phyloP scores from a whole-genome alignment of 345 rosid genomes.

The Hibiscus tridactylites region DNA sequence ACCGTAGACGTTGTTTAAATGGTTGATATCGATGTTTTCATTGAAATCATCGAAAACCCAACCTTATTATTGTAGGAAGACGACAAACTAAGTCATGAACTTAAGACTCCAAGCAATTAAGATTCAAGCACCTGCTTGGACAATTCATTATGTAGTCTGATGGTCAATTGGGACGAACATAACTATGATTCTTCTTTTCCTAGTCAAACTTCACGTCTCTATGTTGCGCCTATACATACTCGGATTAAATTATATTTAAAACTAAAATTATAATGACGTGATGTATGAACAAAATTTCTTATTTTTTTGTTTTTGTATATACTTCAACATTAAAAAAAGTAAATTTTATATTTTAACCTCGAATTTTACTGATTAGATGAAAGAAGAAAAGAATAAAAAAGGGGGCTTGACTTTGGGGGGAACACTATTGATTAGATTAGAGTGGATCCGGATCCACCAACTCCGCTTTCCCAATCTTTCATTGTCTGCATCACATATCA shows the following conservation, averaged over 20 bases:
- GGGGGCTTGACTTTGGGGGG: background rate
- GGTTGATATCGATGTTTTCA: slow-evolving; percentile 20
- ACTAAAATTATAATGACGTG: too few species aligned
- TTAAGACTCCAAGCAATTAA: background rate
- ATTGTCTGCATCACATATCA: slow-evolving; percentile 7
- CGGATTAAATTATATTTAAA: too few species aligned
- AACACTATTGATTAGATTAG: background rate
- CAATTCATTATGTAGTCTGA: slow-evolving; percentile 10
- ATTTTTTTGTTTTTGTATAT: too few species aligned
- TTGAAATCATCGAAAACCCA: slow-evolving; percentile 22
- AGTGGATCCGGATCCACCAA: slow-evolving; percentile 10
- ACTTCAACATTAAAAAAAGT: too few species aligned
- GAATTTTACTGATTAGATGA: too few species aligned
- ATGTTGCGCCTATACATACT: background rate
- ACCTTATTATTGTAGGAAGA: background rate
- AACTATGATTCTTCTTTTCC: background rate
- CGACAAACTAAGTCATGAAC: slow-evolving; percentile 10
- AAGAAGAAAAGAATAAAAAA: background rate
- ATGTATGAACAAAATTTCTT: too few species aligned
- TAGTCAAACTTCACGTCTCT: slow-evolving; percentile 7
- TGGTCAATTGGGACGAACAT: slow-evolving; percentile 7
- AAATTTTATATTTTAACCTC: too few species aligned
- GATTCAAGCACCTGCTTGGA: slow-evolving; percentile 17
- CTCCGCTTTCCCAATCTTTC: slow-evolving; percentile 9
- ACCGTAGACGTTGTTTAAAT: slow-evolving; percentile 10